These are phyloP conservation scores for Immersiella caudata DNA, from an alignment of 495 filamentous ascomycete species.

Conservation along the genomic window DNA sequence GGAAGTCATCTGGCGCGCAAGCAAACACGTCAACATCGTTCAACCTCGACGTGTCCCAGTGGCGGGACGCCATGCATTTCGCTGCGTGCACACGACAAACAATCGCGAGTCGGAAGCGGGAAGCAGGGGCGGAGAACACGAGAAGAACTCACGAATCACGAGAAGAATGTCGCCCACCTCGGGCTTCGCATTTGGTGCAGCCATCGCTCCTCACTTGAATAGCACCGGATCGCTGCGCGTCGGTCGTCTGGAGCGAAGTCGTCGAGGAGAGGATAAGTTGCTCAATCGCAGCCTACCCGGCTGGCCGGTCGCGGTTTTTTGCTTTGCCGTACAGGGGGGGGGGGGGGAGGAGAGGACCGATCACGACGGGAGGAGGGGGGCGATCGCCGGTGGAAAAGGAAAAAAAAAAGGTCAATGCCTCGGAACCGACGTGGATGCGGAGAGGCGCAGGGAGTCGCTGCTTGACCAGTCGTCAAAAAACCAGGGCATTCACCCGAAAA, in stretches of 20 bases:
- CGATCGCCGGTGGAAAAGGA: slow-evolving; percentile 1
- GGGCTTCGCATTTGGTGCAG: slow-evolving; percentile 51
- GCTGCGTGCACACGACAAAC: background rate
- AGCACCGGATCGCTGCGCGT: slow-evolving; percentile 22
- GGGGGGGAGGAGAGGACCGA: too few relatives aligned
- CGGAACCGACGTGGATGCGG: background rate
- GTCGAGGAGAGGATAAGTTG: background rate
- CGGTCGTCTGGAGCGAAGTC: slow-evolving; percentile 23
- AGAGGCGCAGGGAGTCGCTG: background rate
- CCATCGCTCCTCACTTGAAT: slow-evolving; percentile 40
- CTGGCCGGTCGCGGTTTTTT: slow-evolving; percentile 3
- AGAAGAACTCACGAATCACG: slow-evolving; percentile 71
- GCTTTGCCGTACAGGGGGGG: slow-evolving; percentile 10
- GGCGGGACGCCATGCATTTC: background rate
- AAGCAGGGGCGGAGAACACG: slow-evolving; percentile 10
- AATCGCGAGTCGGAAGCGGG: background rate
- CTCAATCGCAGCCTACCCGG: slow-evolving; percentile 2
- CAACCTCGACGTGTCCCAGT: background rate
- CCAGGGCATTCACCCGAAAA: background rate
- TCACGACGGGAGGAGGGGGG: background rate
- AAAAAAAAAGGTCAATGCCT: slow-evolving; percentile 1
- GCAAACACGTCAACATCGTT: slow-evolving; percentile 15
- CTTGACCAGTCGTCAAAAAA: background rate
- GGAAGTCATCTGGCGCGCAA: slow-evolving; percentile 70
- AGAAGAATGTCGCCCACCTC: slow-evolving; percentile 69